Conservation (phyloP, 2,329 filamentous ascomycete species). For the Hansfordia pulvinata region DNA sequence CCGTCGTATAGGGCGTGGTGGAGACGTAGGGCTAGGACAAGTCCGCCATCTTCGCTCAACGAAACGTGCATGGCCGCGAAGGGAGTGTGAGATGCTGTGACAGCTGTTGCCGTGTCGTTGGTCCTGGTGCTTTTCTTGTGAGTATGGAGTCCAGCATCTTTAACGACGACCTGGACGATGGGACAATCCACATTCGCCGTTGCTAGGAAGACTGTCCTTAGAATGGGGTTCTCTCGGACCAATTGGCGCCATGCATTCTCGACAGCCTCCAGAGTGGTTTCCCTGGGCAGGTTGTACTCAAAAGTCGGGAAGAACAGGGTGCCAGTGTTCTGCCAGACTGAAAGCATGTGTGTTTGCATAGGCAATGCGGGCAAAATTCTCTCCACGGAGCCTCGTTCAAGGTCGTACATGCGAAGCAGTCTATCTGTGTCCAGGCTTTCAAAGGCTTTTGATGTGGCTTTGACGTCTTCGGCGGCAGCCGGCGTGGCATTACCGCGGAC, state of each 20-base stretch:
- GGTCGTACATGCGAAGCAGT: no score
- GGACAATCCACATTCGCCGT: constrained; percentile 32
- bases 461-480: neutral
- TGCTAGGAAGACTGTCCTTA: constrained; percentile 54
- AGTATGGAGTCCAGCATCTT: constrained; percentile 18
- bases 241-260: constrained; percentile 48
- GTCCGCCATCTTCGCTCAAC: no score
- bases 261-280: constrained; percentile 25
- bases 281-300: constrained; percentile 35
- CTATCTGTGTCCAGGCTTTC: no score
- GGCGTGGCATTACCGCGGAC: no score
- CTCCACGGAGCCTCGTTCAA: constrained; percentile 39
- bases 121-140: constrained; percentile 3
- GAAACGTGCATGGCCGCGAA: constrained; percentile 13
- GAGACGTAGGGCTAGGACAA: constrained; percentile 50
- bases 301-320: constrained; percentile 64
- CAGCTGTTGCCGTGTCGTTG: constrained; percentile 7
- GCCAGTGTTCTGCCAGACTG: constrained; percentile 60
- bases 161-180: constrained; percentile 50
- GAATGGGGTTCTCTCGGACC: constrained; percentile 40
- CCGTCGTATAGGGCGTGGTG: constrained; percentile 88
- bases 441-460: constrained; percentile 20
- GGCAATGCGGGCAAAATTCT: constrained; percentile 54
- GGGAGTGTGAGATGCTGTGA: constrained; percentile 9
- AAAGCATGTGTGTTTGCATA: constrained; percentile 72